Conservation (phyloP, 257 asterid genomes). For the Solanum pinnatisectum region DNA sequence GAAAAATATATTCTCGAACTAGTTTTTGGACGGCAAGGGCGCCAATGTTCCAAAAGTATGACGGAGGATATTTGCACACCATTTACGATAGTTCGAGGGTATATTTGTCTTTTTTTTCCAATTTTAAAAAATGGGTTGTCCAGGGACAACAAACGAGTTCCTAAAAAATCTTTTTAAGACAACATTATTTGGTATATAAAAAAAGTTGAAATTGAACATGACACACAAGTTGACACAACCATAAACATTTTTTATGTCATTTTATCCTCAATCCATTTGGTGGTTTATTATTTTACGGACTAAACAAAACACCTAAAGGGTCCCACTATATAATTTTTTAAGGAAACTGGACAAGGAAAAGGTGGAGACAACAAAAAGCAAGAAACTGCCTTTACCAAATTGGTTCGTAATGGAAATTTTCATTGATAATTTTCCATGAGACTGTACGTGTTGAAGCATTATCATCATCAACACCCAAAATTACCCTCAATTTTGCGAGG, state of each 20-base stretch:
- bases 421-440: neutral
- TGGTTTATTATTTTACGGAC: neutral
- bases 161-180: neutral
- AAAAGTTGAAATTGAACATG: neutral
- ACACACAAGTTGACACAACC: neutral
- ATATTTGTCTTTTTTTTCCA: too few relatives aligned
- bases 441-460: conserved; percentile 10
- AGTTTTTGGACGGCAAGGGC: too few relatives aligned
- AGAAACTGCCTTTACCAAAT: conserved; percentile 1
- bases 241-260: neutral
- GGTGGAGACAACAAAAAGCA: neutral
- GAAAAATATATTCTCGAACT: too few relatives aligned
- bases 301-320: neutral
- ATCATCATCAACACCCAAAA: neutral
- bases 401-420: neutral
- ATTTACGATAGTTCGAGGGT: too few relatives aligned
- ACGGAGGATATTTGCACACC: accelerated
- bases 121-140: neutral
- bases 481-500: neutral
- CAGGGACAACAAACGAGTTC: too few relatives aligned
- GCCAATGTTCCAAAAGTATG: too few relatives aligned
- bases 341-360: neutral
- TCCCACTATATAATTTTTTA: neutral
- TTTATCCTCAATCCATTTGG: neutral
- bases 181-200: neutral